Evolutionary conservation across 139 green algal species (phyloP), one percentile per base, ranked within the genome.

Genomic region (Volvox africanus): DNA sequence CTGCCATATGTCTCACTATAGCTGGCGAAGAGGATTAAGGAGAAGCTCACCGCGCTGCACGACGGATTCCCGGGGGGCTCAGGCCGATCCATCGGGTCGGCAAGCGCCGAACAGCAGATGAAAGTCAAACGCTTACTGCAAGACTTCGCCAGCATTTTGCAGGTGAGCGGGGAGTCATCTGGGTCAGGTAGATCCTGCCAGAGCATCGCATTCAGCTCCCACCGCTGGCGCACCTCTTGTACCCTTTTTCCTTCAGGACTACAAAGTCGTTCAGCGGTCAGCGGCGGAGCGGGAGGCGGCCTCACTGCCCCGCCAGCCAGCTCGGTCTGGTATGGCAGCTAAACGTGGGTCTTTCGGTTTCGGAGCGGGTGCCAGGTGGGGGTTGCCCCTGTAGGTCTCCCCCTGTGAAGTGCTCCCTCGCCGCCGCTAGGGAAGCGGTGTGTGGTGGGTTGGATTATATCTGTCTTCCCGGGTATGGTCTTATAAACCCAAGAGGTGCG

Each of bases 231-330:
- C 65, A 73, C 11, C 65, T 24, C 65, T 12, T 24, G 21, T 73
- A 30, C 21, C 11, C 11, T 24, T 73, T 73, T 12, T 12, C 65
- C 65, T 2, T 73, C 93, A 96, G 68, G 95, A 96, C 77, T 97
- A 96, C 77, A 96, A 97, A 82, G 71, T 88, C 21, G 86, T 94
- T 0, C 93, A 97, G 92, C 93, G 94, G 61, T 68, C 91, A 26
- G 95, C 95, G 0, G 93, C 93, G n/a, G 91, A 93, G 77, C 93
- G 94, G 55, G 96, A 98, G 92, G 95, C 95, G 0, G 93, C 94
- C 28, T 96, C 85, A 67, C 88, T 98, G 89, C 96, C 95, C 16
- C 92, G 91, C 0, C 83, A 80, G 26, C 67, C 68, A 28, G 14
- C 85, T 24, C 36, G 26, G 24, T 44, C 37, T 14, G 22, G 83